Percentiles rank a stretch among this genome's conserved stretches.
Conservation (phyloP, 495 filamentous ascomycete genomes). For the Xylaria longipes region DNA sequence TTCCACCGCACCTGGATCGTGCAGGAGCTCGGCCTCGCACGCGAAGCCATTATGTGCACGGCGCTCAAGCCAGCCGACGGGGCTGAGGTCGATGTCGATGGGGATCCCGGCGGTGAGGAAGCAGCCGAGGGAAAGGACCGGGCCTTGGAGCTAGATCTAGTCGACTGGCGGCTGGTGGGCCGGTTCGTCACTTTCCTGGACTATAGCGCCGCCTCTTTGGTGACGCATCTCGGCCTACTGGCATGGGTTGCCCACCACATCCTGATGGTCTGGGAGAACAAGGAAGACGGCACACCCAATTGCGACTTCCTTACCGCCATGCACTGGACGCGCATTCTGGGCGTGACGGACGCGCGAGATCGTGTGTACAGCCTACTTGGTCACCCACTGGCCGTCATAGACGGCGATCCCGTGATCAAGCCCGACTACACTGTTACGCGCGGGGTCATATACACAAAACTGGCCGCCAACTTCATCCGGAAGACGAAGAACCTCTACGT, state of each 20-base stretch:
- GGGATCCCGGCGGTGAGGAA: background rate
- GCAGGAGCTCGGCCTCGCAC: background rate
- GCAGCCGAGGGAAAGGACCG: background rate
- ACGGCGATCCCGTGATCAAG: background rate
- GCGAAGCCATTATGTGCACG: constrained; percentile 4
- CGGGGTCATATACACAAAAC: background rate
- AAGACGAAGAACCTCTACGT: background rate
- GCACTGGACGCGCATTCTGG: background rate
- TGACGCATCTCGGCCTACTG: background rate
- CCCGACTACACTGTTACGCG: background rate
- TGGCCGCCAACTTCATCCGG: background rate
- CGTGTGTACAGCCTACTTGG: background rate
- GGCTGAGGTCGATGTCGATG: background rate
- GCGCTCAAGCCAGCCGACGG: background rate
- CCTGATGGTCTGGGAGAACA: background rate
- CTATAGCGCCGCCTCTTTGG: constrained; percentile 1
- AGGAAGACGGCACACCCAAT: background rate
- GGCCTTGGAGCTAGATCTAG: background rate
- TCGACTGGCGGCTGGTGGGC: background rate
- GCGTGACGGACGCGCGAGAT: constrained; percentile 1
- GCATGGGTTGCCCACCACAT: constrained; percentile 4
- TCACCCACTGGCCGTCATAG: background rate
- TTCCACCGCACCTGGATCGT: constrained; percentile 7
- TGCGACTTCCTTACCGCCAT: background rate
- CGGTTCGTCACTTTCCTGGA: background rate